Evolutionary conservation across 1,284 basidiomycete species (phyloP), one percentile per base, ranked within the genome.

Genomic region (Heimioporus retisporus): DNA sequence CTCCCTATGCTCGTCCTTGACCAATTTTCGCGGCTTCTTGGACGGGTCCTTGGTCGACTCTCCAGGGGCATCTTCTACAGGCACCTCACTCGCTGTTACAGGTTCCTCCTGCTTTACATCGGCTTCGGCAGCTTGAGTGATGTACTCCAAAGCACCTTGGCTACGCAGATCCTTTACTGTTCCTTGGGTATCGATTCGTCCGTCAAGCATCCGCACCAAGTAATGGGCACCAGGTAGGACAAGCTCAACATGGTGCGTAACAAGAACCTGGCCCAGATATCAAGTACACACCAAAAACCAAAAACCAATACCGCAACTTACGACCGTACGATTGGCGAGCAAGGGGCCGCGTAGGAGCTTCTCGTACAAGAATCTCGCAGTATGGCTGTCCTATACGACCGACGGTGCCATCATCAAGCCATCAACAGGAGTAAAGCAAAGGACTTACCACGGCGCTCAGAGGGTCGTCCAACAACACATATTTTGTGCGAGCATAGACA

Each of bases 241-340:
- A 3, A 91, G 83, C 65, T 89, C 87, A 63, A 90, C 86, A 65
- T 91, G 89, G 63, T 91, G 90, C 0, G 90, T 91, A n/a, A 89
- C 88, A 18, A 89, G 80, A 25, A 89, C 76, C 86, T 88, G 60
- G 11, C 18, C 1, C 7, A 35, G 3, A 35, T 21, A 60, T 75
- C 56, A 66, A 46, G 6, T 18, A 57, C 31, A 40, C 2, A 8
- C 11, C 18, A 11, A 15, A 2, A 6, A 31, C 6, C 13, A 31
- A 61, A 48, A 1, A 23, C 19, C 13, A 25, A 8, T 6, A 6
- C n/a, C 10, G 11, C 35, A 16, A 78, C 82, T 68, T 66, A 90
- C 86, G 64, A 90, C 85, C 2, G 89, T 92, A 15, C 90, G 84
- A 65, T 87, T 79, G 11, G 80, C 82, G 35, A 91, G 76, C 19